Evolutionary conservation across 2,329 filamentous ascomycete species (phyloP), one percentile per base, ranked within the genome.

Genomic region (Xylariaceae sp.): DNA sequence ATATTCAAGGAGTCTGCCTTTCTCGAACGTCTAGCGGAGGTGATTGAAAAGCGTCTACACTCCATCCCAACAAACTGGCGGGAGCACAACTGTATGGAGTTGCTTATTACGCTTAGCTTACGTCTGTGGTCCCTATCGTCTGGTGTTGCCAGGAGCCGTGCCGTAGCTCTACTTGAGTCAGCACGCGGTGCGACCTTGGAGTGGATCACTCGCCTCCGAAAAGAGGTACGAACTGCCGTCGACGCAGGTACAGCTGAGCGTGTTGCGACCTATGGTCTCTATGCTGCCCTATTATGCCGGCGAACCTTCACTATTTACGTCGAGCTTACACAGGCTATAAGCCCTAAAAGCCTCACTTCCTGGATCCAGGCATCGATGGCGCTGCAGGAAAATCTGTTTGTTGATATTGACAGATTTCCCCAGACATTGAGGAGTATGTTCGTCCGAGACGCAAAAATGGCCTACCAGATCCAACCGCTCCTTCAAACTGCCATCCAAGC

Each of bases 1-100:
- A 59, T 79, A 0, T 79, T 87, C 33, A 54, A 55, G 1, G 77
- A 86, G 14, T 7, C 56, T 0, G 2, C 28, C 0, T 86, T 88
- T 52, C 79, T 79, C 40, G 6, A 55, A 0, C 71, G 68, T 7
- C 64, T 88, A 0, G 43, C 75, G 0, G 64, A 76, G 0, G 75
- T 82, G 41, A 62, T 88, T 0, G 56, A 68, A 45, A 50, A 44
- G 2, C 66, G 70, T 1, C 50, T 88, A 0, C 60, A 68, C 0
- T 59, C 63, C 0, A 75, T 88, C 6, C 61, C 65, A 0, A 65
- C 70, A 0, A 88, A 82, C 41, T 86, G 81, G 78, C 73, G 83
- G 0, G 84, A 88, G 53, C 69, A 67, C 0, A 64, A 79, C 41
- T 74, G 73, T 17, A 86, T 88, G 82, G 76, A 81, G 3, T 71